Percentiles rank a stretch among this genome's conserved stretches.
phyloP scores from a whole-genome alignment of 2,329 filamentous ascomycete species.

The Diplodia scrobiculata region DNA sequence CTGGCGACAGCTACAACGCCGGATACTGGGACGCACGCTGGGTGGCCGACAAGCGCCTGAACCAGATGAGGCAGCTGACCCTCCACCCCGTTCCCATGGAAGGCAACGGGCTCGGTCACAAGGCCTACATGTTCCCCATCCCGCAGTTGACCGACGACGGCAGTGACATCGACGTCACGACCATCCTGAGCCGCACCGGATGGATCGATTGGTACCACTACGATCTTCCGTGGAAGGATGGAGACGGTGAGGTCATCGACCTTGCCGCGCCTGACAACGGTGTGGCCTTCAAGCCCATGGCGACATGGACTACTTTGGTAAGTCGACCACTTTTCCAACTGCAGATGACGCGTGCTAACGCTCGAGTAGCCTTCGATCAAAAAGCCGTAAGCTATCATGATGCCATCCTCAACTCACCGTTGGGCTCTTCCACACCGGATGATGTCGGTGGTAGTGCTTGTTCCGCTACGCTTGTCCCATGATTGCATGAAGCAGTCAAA shows the following conservation, averaged over 20 bases:
- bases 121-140: not conserved
- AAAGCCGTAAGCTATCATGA: not conserved
- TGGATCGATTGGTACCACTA: not conserved
- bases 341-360: not conserved
- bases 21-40: slow-evolving; percentile 3
- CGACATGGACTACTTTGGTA: slow-evolving; percentile 2
- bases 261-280: not conserved
- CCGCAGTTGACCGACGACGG: not conserved
- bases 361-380: not conserved
- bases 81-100: slow-evolving; percentile 6
- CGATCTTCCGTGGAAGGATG: not conserved
- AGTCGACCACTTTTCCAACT: not conserved
- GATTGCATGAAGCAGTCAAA: not conserved
- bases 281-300: slow-evolving; percentile 1
- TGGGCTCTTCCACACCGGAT: not conserved
- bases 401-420: not conserved
- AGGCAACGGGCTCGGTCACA: not conserved
- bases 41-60: not conserved
- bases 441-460: too few relatives aligned
- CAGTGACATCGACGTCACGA: not conserved
- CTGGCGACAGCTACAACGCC: not conserved
- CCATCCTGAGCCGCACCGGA: not conserved
- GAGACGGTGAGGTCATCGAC: not conserved
- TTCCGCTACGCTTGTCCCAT: not conserved
- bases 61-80: not conserved